A percentile compares a stretch with the other conserved stretches of the same genome.
Evolutionary conservation across 805 yeast species (phyloP).

Genomic region (Suhomyces kilbournensis): DNA sequence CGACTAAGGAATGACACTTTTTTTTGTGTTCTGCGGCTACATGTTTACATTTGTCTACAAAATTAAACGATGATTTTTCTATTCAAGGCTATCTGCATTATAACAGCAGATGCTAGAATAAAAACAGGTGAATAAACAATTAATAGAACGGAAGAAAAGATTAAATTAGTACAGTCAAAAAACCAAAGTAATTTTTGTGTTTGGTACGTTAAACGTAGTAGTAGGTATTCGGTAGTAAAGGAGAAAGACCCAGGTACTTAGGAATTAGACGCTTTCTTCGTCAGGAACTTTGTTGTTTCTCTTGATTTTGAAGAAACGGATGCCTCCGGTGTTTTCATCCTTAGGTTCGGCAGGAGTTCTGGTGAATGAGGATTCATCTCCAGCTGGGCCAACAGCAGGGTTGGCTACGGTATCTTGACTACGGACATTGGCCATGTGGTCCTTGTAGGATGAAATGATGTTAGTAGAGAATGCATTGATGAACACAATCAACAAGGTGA

Average conservation of each 20-base stretch:
- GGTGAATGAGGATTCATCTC: conserved; percentile 43
- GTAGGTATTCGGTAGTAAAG: neutral
- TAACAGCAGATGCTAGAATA: neutral
- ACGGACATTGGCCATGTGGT: conserved; percentile 42
- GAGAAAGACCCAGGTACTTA: no score
- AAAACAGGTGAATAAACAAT: neutral
- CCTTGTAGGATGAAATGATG: conserved; percentile 48
- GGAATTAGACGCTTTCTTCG: conserved; percentile 41
- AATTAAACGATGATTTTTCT: neutral
- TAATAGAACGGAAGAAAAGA: conserved; percentile 1
- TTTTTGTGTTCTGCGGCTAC: neutral
- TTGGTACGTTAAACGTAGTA: neutral
- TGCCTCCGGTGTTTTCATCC: conserved; percentile 51
- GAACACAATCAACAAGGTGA: conserved; percentile 47
- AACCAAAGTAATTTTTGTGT: neutral
- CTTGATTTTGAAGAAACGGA: conserved; percentile 74
- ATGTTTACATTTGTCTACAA: neutral
- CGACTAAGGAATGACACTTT: neutral
- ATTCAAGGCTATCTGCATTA: neutral
- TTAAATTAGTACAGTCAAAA: neutral
- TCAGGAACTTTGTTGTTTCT: conserved; percentile 45
- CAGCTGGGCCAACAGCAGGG: conserved; percentile 22
- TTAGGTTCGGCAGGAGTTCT: conserved; percentile 31
- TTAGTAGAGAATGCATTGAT: conserved; percentile 51
- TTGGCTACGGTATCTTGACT: conserved; percentile 17